These are phyloP conservation scores for Boehmeria nivea DNA, from an alignment of 306 rosid species.

Conservation along the genomic window DNA sequence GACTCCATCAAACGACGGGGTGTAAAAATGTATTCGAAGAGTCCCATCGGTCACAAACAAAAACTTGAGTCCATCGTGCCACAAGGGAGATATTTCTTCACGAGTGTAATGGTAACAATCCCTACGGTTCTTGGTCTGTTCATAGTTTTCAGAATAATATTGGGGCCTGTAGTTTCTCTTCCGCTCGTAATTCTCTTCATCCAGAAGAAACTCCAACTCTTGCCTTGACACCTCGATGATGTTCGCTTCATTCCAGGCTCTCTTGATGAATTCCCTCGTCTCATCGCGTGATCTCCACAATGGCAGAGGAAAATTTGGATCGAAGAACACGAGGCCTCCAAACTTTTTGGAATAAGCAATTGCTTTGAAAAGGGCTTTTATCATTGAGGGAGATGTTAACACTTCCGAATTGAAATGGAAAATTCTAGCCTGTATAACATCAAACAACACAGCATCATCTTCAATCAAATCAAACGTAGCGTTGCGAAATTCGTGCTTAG, in stretches of 20 bases:
- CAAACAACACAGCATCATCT: neutral
- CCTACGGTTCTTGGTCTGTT: constrained; percentile 60
- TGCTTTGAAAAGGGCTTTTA: constrained; percentile 34
- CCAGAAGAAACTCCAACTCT: constrained; percentile 86
- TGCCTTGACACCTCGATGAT: constrained; percentile 71
- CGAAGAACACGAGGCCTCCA: constrained; percentile 60
- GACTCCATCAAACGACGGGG: constrained; percentile 65
- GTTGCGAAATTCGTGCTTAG: too few relatives aligned
- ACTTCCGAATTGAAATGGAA: constrained; percentile 66
- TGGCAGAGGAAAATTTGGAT: constrained; percentile 66
- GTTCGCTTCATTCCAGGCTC: constrained; percentile 77
- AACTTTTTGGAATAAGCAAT: constrained; percentile 40
- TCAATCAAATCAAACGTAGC: too few relatives aligned
- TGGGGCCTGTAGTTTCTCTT: constrained; percentile 71
- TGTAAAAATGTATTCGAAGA: constrained; percentile 68
- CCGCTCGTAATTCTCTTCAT: constrained; percentile 63
- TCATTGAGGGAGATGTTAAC: constrained; percentile 32
- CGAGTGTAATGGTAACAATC: constrained; percentile 73
- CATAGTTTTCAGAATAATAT: constrained; percentile 63
- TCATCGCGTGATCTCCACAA: constrained; percentile 75
- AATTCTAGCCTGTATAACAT: constrained; percentile 41
- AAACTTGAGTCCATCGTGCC: constrained; percentile 68
- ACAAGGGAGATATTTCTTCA: constrained; percentile 71
- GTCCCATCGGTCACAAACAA: constrained; percentile 86
- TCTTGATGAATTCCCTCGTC: constrained; percentile 53